Percentiles rank a stretch among this genome's conserved stretches.
Conservation (phyloP, 192 early-diverging fungal species). For the Endogone sp. region DNA sequence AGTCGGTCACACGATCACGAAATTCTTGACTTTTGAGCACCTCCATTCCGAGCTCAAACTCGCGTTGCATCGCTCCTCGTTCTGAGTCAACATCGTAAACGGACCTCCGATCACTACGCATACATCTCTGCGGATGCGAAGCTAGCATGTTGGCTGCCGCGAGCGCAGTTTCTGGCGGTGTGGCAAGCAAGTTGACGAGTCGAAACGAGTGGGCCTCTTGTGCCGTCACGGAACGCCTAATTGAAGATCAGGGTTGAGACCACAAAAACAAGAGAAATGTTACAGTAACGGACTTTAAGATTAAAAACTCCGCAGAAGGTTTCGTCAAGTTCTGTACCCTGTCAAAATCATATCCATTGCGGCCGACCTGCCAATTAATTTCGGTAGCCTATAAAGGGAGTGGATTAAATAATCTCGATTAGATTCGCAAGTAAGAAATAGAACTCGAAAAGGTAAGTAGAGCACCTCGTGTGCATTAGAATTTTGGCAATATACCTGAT, state of each 20-base stretch:
- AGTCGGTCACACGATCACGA: constrained; percentile 5
- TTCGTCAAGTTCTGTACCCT: constrained; percentile 15
- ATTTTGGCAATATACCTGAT: constrained; percentile 22
- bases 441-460: too few species aligned
- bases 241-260: background rate
- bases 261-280: background rate
- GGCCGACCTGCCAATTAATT: constrained; percentile 38
- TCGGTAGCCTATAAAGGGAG: constrained; percentile 38
- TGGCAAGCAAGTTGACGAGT: constrained; percentile 29
- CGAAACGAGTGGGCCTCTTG: constrained; percentile 30
- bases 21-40: constrained; percentile 37
- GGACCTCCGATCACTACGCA: constrained; percentile 36
- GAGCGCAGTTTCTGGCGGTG: constrained; percentile 20
- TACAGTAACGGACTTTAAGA: background rate
- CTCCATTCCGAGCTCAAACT: constrained; percentile 31
- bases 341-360: constrained; percentile 49
- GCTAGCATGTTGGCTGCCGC: constrained; percentile 25
- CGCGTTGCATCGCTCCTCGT: constrained; percentile 34
- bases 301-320: background rate
- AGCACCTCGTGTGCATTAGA: too few species aligned
- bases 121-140: constrained; percentile 39
- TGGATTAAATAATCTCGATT: too few species aligned
- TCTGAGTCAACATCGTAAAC: constrained; percentile 26
- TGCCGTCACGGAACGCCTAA: constrained; percentile 36
- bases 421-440: too few species aligned